Percentiles rank a stretch among this genome's conserved stretches.
Conservation (phyloP, 2,329 filamentous ascomycete species). For the Capronia coronata region DNA sequence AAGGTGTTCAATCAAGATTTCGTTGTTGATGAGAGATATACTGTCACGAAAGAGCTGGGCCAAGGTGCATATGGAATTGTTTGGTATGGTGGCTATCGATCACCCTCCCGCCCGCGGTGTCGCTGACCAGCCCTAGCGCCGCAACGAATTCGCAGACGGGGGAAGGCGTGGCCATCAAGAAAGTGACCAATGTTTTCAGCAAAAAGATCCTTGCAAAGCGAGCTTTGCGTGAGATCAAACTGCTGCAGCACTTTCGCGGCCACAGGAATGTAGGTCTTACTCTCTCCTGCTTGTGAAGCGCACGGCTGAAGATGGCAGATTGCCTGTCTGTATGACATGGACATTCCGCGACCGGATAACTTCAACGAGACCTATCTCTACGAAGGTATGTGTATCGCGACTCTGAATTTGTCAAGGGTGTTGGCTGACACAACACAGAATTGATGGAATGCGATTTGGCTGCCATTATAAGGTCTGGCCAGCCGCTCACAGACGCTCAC, state of each 20-base stretch:
- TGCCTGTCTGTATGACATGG: slow-evolving; percentile 98
- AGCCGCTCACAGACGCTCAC: slow-evolving; percentile 94
- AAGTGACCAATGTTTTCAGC: slow-evolving; percentile 99
- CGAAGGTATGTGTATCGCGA: slow-evolving; percentile 65
- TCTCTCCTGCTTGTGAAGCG: slow-evolving; percentile 1
- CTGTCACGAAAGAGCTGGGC: slow-evolving; percentile 95
- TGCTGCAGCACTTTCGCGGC: slow-evolving; percentile 92
- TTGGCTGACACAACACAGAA: slow-evolving; percentile 52
- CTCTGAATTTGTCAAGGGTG: not conserved
- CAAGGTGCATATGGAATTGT: slow-evolving; percentile 98
- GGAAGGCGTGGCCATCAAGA: slow-evolving; percentile 97
- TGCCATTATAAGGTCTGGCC: slow-evolving; percentile 93
- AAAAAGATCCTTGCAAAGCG: slow-evolving; percentile 99
- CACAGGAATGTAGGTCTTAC: slow-evolving; percentile 65
- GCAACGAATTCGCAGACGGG: slow-evolving; percentile 84
- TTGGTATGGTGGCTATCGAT: slow-evolving; percentile 56
- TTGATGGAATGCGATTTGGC: slow-evolving; percentile 99
- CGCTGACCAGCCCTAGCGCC: slow-evolving; percentile 53
- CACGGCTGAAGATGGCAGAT: slow-evolving; percentile 58
- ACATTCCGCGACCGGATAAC: slow-evolving; percentile 92
- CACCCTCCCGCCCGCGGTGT: not conserved
- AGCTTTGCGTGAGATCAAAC: slow-evolving; percentile 94
- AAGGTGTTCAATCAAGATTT: slow-evolving; percentile 99
- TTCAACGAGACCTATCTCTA: slow-evolving; percentile 99
- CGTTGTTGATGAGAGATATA: slow-evolving; percentile 95